phyloP scores from a whole-genome alignment of 2,329 filamentous ascomycete species.

The Exophiala sp. region DNA sequence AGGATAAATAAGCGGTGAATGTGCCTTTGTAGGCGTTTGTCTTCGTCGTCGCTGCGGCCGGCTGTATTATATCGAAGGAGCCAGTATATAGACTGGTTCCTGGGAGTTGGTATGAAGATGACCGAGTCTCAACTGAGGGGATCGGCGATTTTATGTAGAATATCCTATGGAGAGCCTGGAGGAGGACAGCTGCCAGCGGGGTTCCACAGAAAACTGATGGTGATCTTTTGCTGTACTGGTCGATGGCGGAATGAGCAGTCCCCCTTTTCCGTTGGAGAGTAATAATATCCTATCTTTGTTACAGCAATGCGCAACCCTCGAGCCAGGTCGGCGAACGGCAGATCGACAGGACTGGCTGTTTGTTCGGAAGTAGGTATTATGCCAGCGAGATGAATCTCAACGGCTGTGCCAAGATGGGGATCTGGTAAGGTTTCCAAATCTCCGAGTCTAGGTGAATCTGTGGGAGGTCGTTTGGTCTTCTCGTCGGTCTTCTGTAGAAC shows the following conservation, averaged over 20 bases:
- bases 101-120: constrained; percentile 11
- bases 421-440: background rate
- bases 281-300: constrained; percentile 16
- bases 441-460: background rate
- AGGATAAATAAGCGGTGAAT: background rate
- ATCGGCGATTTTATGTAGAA: constrained; percentile 28
- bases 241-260: constrained; percentile 23
- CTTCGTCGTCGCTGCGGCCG: constrained; percentile 1
- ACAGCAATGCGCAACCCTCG: constrained; percentile 14
- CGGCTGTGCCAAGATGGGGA: constrained; percentile 7
- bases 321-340: constrained; percentile 26
- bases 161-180: constrained; percentile 21
- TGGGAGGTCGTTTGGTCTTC: background rate
- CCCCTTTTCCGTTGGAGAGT: constrained; percentile 24
- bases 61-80: background rate
- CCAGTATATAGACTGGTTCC: constrained; percentile 15
- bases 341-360: constrained; percentile 22
- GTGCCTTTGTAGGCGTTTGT: background rate
- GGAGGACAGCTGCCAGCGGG: constrained; percentile 16
- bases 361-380: constrained; percentile 7
- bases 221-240: constrained; percentile 23
- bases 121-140: constrained; percentile 18
- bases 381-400: constrained; percentile 6
- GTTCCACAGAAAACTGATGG: constrained; percentile 18
- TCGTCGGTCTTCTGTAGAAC: background rate